Conservation (phyloP, 441 rosid species). For the Pelargonium hybrid region DNA sequence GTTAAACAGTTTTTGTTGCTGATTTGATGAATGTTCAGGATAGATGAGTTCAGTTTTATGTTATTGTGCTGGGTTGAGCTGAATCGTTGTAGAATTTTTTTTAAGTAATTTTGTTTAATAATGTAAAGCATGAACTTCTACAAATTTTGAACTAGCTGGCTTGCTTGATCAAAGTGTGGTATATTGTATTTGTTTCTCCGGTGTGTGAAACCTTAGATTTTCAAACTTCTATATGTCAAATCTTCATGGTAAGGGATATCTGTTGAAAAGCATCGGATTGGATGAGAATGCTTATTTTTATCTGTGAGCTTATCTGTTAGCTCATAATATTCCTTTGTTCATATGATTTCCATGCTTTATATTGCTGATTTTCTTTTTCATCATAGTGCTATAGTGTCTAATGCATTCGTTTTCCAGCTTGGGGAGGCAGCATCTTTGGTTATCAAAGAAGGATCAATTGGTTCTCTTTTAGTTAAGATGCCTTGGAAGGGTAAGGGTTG, state of each 20-base stretch:
- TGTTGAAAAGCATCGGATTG: background rate
- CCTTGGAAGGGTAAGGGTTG: slow-evolving; percentile 81
- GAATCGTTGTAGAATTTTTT: background rate
- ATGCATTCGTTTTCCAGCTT: slow-evolving; percentile 33
- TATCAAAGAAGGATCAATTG: slow-evolving; percentile 93
- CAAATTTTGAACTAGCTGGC: background rate
- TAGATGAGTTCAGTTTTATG: background rate
- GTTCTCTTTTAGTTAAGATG: slow-evolving; percentile 68
- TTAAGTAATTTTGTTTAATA: no score
- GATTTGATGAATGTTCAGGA: background rate
- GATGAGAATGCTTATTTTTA: background rate
- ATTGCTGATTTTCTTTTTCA: background rate
- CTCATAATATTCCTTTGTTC: background rate
- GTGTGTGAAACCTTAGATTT: background rate
- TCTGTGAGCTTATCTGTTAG: background rate
- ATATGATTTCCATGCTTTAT: background rate
- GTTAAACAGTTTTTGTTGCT: background rate
- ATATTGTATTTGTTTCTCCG: background rate
- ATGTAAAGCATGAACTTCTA: background rate
- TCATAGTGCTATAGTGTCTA: slow-evolving; percentile 1
- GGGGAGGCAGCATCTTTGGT: slow-evolving; percentile 48
- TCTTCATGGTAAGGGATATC: background rate
- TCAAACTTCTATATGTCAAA: background rate
- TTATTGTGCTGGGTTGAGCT: background rate
- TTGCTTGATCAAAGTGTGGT: slow-evolving; percentile 1